These are phyloP conservation scores for Rauvolfia tetraphylla DNA, from an alignment of 257 asterid genomes.

Conservation along the genomic window DNA sequence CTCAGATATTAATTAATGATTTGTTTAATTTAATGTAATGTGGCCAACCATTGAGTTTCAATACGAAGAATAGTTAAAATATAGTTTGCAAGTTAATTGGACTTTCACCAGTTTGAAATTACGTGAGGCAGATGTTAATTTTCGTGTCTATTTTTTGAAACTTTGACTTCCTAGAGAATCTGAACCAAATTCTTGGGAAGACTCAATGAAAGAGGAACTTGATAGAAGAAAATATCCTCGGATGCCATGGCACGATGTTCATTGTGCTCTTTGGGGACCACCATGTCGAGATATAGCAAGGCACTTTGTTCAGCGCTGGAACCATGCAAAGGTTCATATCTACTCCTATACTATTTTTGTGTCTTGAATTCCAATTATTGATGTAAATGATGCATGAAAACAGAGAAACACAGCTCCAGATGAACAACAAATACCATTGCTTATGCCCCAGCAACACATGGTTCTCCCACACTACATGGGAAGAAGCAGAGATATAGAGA, in stretches of 20 bases:
- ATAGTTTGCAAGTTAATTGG: not conserved
- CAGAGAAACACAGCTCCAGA: slow-evolving; percentile 92
- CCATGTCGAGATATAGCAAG: slow-evolving; percentile 94
- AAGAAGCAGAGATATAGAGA: slow-evolving; percentile 49
- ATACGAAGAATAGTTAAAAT: too few species aligned
- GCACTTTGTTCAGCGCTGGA: slow-evolving; percentile 98
- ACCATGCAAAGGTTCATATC: slow-evolving; percentile 84
- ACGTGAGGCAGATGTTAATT: not conserved
- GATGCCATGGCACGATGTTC: slow-evolving; percentile 99
- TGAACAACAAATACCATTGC: slow-evolving; percentile 80
- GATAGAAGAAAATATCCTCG: slow-evolving; percentile 82
- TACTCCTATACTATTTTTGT: slow-evolving; percentile 8
- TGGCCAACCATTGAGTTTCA: not conserved
- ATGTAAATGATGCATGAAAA: slow-evolving; percentile 21
- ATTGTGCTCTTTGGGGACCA: slow-evolving; percentile 97
- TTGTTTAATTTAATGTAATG: not conserved
- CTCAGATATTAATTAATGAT: not conserved
- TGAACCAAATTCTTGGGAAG: slow-evolving; percentile 99
- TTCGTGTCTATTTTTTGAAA: not conserved
- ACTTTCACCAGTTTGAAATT: not conserved
- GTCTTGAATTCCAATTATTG: slow-evolving; percentile 23
- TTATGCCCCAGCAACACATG: slow-evolving; percentile 97
- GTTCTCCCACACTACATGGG: slow-evolving; percentile 98
- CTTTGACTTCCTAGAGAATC: slow-evolving; percentile 58
- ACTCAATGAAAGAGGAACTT: slow-evolving; percentile 77